Base-by-base conservation (phyloP, 1,284 basidiomycete genomes). In the Ceratorhiza oryzae-sativae region DNA sequence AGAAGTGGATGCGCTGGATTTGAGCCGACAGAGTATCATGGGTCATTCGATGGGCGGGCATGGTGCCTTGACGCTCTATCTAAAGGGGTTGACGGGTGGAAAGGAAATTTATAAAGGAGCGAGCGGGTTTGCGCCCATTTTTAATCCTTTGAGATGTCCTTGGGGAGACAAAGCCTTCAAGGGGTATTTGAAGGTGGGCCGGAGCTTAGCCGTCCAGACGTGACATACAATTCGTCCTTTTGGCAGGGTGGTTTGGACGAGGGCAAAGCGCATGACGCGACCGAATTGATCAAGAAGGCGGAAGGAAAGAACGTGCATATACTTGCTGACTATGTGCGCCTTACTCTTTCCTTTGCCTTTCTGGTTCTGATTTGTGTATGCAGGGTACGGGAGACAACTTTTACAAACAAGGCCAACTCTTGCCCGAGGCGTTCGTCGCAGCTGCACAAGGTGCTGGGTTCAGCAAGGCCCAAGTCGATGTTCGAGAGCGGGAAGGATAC, bases 31-130 rank as follows among this genome's bases (percentile, higher is more conserved):
- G 67, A 70, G 67, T 32, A 42, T 70, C 42, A 70, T 93, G 77
- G 94, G 94, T 34, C 94, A 96, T 80, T 91, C 88, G 80, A 91
- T 95, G 96, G 97, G 97, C 73, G 96, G 97, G 1, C 95, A 98
- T 79, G 97, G 97, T 20, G 95, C 97, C 5, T 85, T 99, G 30
- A 92, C 92, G 2, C 83, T 98, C 60, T 98, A 98, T 82, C 89
- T 99, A 67, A 86, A 88, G 72, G 67, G 67, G 15, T 41, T 70
- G 18, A 12, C 42, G 36, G 53, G 42, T 2, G 45, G 65, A 10
- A 79, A 87, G 81, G 72, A 89, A 82, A 79, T 87, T 4, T 99
- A 92, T 83, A 88, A 89, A 73, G 96, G 94, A 25, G 91, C 87
- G n/a, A 97, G 94, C 10, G 97, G 94, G 0, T 99, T 99, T 79